Conservation (phyloP, 495 filamentous ascomycete species). For the Acidomyces sp. region DNA sequence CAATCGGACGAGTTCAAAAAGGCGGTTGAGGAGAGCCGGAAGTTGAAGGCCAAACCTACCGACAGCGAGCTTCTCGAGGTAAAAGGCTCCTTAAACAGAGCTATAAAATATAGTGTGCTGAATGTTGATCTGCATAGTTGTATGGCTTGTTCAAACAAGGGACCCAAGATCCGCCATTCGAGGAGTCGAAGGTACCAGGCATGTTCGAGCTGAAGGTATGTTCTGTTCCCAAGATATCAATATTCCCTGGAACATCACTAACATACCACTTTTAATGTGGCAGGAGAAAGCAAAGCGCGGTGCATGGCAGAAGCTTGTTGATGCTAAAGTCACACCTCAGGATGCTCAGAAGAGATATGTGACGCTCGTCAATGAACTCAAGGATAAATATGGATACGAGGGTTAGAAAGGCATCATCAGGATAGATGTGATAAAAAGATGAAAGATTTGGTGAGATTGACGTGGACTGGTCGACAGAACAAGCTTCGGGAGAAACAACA, state of each 20-base stretch:
- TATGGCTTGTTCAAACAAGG: slow-evolving; percentile 50
- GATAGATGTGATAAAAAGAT: too few species aligned
- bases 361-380: slow-evolving; percentile 51
- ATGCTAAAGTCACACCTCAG: slow-evolving; percentile 43
- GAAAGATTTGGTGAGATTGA: too few species aligned
- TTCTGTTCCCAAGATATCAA: too few species aligned
- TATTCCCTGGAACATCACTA: background rate
- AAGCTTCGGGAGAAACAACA: too few species aligned
- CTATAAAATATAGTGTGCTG: slow-evolving; percentile 2
- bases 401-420: too few species aligned
- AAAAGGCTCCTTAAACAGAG: slow-evolving; percentile 11
- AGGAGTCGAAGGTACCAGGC: slow-evolving; percentile 33
- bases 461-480: too few species aligned
- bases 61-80: slow-evolving; percentile 48
- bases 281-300: slow-evolving; percentile 69
- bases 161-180: slow-evolving; percentile 33
- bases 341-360: slow-evolving; percentile 68
- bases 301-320: slow-evolving; percentile 53
- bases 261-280: background rate
- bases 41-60: slow-evolving; percentile 41
- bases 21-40: slow-evolving; percentile 50
- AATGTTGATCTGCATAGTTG: slow-evolving; percentile 27
- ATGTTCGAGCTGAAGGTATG: slow-evolving; percentile 44
- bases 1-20: slow-evolving; percentile 42
- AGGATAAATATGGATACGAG: slow-evolving; percentile 45